phyloP scores from a whole-genome alignment of 129 eudicot species.

The Silybum marianum region DNA sequence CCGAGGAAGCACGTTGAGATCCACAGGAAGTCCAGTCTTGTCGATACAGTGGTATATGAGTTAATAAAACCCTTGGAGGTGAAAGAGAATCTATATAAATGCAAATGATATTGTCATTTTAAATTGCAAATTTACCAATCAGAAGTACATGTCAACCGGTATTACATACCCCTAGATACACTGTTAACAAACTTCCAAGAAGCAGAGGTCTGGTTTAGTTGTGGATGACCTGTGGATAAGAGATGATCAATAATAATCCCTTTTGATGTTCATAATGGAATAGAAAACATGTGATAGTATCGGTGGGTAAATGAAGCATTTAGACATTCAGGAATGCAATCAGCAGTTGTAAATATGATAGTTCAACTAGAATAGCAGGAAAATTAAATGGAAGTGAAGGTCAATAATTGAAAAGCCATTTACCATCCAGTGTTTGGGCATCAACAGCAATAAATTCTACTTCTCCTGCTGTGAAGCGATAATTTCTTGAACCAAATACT shows the following conservation, averaged over 20 bases:
- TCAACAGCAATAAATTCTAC: conserved; percentile 88
- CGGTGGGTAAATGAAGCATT: conserved; percentile 1
- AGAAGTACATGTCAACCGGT: background rate
- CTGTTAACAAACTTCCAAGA: conserved; percentile 65
- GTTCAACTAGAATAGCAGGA: background rate
- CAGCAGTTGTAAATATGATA: background rate
- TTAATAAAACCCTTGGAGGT: conserved; percentile 69
- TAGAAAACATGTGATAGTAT: background rate
- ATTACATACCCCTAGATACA: conserved; percentile 58
- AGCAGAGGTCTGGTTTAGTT: conserved; percentile 43
- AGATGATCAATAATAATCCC: background rate
- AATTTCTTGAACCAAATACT: conserved; percentile 78
- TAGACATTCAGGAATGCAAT: background rate
- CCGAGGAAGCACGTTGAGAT: conserved; percentile 67
- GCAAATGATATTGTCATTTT: conserved; percentile 3
- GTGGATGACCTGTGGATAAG: conserved; percentile 56
- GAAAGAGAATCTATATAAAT: conserved; percentile 46
- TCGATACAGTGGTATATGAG: conserved; percentile 93
- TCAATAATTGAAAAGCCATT: conserved; percentile 13
- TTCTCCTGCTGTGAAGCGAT: conserved; percentile 62
- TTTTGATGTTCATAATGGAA: background rate
- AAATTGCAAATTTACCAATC: background rate
- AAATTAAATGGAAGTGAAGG: background rate
- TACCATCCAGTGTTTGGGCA: conserved; percentile 95
- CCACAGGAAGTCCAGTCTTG: conserved; percentile 89